A percentile compares a stretch with the other conserved stretches of the same genome.
These are phyloP conservation scores for Fusarium nelsonii DNA, from an alignment of 2,329 filamentous ascomycete species.

Conservation along the genomic window DNA sequence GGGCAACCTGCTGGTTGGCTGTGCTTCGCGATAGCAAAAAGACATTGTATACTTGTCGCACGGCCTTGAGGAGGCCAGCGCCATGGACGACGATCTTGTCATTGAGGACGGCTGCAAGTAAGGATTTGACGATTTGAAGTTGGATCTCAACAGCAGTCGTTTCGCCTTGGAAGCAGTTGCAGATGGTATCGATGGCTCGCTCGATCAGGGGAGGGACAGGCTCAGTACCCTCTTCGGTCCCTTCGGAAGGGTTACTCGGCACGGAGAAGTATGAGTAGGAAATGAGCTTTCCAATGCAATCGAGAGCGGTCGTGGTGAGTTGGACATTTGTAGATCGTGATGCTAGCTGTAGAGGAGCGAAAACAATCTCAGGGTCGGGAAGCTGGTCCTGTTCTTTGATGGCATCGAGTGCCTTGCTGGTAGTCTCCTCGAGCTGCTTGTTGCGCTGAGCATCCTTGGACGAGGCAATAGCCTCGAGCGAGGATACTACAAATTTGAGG, in stretches of 20 bases:
- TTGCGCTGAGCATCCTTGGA: conserved; percentile 92
- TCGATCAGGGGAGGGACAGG: conserved; percentile 83
- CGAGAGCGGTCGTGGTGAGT: conserved; percentile 88
- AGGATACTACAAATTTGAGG: conserved; percentile 94
- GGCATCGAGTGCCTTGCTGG: conserved; percentile 83
- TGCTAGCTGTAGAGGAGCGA: conserved; percentile 89
- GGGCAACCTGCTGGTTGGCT: conserved; percentile 95
- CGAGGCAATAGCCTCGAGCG: conserved; percentile 88
- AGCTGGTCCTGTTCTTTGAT: conserved; percentile 88
- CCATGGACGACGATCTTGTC: conserved; percentile 99
- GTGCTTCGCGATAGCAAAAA: conserved; percentile 95
- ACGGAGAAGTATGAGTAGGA: conserved; percentile 98
- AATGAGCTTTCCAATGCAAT: conserved; percentile 98
- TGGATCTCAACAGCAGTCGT: conserved; percentile 92
- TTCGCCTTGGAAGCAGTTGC: conserved; percentile 98
- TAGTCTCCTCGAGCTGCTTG: conserved; percentile 84
- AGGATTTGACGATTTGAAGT: conserved; percentile 96
- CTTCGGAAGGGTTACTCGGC: conserved; percentile 59
- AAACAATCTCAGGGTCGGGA: conserved; percentile 91
- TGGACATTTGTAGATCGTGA: conserved; percentile 87
- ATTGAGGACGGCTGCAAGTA: conserved; percentile 94
- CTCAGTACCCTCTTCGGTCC: conserved; percentile 56
- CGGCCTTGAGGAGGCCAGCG: conserved; percentile 93
- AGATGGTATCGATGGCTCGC: conserved; percentile 98
- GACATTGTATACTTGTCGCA: conserved; percentile 98